Percentiles rank a stretch among this genome's conserved stretches.
phyloP scores from a whole-genome alignment of 768 basidiomycete genomes.

The Mycena maculata region DNA sequence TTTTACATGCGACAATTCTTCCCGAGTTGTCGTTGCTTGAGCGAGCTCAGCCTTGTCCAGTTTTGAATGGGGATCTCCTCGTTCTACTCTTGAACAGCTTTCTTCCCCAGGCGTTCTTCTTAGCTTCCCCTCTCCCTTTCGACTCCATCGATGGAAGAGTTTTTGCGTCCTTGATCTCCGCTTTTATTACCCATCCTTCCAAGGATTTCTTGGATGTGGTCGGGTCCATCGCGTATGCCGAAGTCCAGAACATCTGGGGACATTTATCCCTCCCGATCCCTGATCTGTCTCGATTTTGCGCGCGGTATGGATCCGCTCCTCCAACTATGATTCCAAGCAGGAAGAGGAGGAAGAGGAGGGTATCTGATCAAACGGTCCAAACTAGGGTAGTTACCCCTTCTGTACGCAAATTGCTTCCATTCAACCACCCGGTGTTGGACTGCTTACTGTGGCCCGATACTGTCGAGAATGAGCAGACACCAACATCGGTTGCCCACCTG shows the following conservation, averaged over 20 bases:
- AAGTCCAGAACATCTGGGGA: slow-evolving; percentile 41
- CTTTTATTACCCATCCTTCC: slow-evolving; percentile 43
- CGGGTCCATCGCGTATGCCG: slow-evolving; percentile 27
- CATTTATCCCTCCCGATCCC: slow-evolving; percentile 34
- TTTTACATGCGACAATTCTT: slow-evolving; percentile 24
- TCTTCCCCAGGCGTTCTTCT: slow-evolving; percentile 53
- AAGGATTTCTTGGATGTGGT: slow-evolving; percentile 43
- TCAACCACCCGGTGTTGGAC: slow-evolving; percentile 49
- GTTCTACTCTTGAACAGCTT: slow-evolving; percentile 50
- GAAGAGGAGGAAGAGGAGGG: too few species aligned
- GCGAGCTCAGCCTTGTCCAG: slow-evolving; percentile 49
- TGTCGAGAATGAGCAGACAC: slow-evolving; percentile 20
- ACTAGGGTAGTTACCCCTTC: too few species aligned
- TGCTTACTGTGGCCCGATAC: slow-evolving; percentile 37
- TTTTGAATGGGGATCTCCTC: slow-evolving; percentile 44
- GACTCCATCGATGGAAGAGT: slow-evolving; percentile 69
- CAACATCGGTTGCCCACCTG: slow-evolving; percentile 37
- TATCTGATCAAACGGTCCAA: too few species aligned
- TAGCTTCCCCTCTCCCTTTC: slow-evolving; percentile 41
- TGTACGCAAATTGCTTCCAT: slow-evolving; percentile 47
- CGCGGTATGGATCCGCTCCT: not conserved
- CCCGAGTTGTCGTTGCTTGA: slow-evolving; percentile 45
- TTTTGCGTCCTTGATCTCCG: slow-evolving; percentile 58
- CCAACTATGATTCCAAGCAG: not conserved
- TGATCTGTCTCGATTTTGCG: slow-evolving; percentile 35